phyloP scores from a whole-genome alignment of 495 filamentous ascomycete genomes.

The Penicillium coffeae region DNA sequence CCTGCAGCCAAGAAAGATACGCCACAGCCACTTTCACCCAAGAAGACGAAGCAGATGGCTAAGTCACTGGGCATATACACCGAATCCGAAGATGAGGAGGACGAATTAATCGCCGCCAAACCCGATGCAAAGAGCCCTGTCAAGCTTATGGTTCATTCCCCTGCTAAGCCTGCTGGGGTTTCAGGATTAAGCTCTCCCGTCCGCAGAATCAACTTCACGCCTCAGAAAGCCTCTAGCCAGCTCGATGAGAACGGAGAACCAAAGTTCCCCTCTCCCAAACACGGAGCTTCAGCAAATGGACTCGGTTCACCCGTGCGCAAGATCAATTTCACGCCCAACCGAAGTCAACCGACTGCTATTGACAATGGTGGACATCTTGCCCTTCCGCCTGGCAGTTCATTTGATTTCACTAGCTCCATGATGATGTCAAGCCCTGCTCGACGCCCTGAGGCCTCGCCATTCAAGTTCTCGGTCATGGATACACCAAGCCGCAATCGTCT shows the following conservation, averaged over 20 bases:
- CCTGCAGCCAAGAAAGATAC: constrained; percentile 30
- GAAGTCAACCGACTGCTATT: constrained; percentile 15
- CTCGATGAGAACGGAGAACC: constrained; percentile 39
- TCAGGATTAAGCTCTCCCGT: constrained; percentile 38
- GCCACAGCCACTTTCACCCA: constrained; percentile 49
- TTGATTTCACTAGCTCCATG: constrained; percentile 35
- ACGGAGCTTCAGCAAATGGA: constrained; percentile 21
- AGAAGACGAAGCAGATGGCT: constrained; percentile 52
- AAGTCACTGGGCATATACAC: constrained; percentile 41
- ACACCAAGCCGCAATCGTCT: constrained; percentile 29
- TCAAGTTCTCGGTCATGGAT: constrained; percentile 42
- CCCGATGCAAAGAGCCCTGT: constrained; percentile 27
- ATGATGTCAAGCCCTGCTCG: constrained; percentile 49
- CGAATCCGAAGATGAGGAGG: constrained; percentile 47
- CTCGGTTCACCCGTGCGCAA: constrained; percentile 28
- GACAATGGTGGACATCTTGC: constrained; percentile 23
- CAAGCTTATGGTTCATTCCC: constrained; percentile 37
- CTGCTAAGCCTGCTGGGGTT: constrained; percentile 29
- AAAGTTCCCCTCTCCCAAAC: constrained; percentile 20
- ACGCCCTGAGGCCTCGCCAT: constrained; percentile 46
- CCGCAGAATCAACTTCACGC: constrained; percentile 39
- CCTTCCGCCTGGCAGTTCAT: constrained; percentile 24
- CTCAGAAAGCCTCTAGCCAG: constrained; percentile 21
- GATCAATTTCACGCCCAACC: constrained; percentile 31
- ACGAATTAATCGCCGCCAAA: constrained; percentile 46